These are phyloP conservation scores for Ceratocystis harringtonii DNA, from an alignment of 2,329 filamentous ascomycete species.

Conservation along the genomic window DNA sequence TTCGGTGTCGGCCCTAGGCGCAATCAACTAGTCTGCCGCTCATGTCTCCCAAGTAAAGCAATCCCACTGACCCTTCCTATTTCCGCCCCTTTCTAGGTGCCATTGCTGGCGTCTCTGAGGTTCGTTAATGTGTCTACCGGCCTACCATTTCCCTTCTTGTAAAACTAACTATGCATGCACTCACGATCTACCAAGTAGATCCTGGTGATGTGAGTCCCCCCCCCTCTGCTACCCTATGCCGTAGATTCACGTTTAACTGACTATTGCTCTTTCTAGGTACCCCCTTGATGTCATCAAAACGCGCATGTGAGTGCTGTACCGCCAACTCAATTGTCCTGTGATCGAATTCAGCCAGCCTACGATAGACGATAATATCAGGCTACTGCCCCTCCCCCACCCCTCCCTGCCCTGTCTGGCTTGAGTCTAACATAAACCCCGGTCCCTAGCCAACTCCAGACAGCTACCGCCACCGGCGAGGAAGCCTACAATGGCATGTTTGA, in stretches of 20 bases:
- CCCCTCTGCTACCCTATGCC: neutral
- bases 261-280: constrained; percentile 48
- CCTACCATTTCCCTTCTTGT: neutral
- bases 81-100: constrained; percentile 41
- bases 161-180: constrained; percentile 10
- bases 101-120: constrained; percentile 94
- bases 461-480: constrained; percentile 57
- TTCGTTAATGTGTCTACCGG: constrained; percentile 32
- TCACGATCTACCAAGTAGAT: constrained; percentile 42
- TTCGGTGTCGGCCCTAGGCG: neutral
- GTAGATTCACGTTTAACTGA: neutral
- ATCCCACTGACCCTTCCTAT: neutral
- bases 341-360: neutral
- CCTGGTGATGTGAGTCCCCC: constrained; percentile 56
- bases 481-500: constrained; percentile 94
- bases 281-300: constrained; percentile 98
- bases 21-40: neutral
- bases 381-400: too few relatives aligned
- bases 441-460: constrained; percentile 69
- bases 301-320: constrained; percentile 57
- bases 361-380: neutral
- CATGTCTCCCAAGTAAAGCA: neutral
- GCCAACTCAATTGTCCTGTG: neutral
- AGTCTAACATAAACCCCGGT: constrained; percentile 8
- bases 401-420: constrained; percentile 12